phyloP scores from a whole-genome alignment of 2,329 filamentous ascomycete species.

The Harringtonia lauricola region DNA sequence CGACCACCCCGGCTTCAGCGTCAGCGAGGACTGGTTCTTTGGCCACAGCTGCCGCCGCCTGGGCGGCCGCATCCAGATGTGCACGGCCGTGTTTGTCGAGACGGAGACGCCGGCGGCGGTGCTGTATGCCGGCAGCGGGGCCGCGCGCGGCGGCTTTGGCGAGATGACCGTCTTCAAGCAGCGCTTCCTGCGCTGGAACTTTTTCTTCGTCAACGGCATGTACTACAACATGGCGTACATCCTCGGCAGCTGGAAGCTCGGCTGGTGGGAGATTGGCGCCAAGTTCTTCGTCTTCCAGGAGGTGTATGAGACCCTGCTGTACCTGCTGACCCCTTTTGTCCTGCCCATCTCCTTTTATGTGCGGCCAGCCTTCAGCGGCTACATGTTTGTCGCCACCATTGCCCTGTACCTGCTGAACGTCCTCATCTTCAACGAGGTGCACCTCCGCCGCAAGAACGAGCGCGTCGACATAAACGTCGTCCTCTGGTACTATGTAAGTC shows the following conservation, averaged over 20 bases:
- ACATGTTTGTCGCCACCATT: constrained; percentile 1
- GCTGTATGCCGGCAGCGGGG: background rate
- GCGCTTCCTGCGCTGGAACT: constrained; percentile 6
- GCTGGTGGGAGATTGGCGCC: constrained; percentile 6
- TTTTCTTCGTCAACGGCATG: constrained; percentile 6
- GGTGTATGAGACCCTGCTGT: constrained; percentile 5
- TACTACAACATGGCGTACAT: constrained; percentile 6
- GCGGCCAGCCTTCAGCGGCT: background rate
- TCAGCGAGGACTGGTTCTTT: constrained; percentile 7
- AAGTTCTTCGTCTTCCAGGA: constrained; percentile 5
- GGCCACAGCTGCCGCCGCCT: constrained; percentile 6
- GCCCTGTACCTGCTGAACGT: constrained; percentile 3
- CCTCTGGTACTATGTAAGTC: constrained; percentile 3
- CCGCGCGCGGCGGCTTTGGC: constrained; percentile 4
- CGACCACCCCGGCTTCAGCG: constrained; percentile 6
- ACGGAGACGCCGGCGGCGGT: constrained; percentile 3
- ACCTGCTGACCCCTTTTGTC: constrained; percentile 5
- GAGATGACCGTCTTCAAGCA: constrained; percentile 7
- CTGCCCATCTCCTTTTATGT: constrained; percentile 6
- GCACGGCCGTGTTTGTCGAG: constrained; percentile 6
- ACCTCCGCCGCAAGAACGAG: constrained; percentile 1
- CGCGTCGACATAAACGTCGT: background rate
- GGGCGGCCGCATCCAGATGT: constrained; percentile 6
- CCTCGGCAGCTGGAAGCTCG: constrained; percentile 3
- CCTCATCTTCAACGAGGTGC: constrained; percentile 3